A percentile compares a stretch with the other conserved stretches of the same genome.
phyloP scores from a whole-genome alignment of 2,329 filamentous ascomycete genomes.

The Fusarium anguioides region DNA sequence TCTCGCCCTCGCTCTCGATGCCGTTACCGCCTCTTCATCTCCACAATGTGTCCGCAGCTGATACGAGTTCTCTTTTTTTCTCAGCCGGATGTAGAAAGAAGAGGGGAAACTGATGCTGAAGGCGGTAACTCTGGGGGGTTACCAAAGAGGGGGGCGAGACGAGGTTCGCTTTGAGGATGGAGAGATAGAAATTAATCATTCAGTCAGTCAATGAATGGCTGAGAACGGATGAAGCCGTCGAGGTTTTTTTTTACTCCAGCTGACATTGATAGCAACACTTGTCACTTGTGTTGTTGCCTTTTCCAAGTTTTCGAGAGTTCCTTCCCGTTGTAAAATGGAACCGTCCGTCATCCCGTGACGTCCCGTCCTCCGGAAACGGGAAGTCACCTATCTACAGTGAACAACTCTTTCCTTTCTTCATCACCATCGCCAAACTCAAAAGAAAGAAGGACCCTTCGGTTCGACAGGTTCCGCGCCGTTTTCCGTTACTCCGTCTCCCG shows the following conservation, averaged over 20 bases:
- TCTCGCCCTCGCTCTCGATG: background rate
- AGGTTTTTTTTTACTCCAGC: no score
- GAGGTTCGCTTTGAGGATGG: background rate
- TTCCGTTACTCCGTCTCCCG: constrained; percentile 17
- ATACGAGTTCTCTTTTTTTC: background rate
- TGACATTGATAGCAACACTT: constrained; percentile 1
- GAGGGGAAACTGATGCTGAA: background rate
- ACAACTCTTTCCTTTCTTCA: background rate
- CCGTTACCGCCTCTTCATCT: background rate
- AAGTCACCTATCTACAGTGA: constrained; percentile 10
- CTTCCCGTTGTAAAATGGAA: constrained; percentile 12
- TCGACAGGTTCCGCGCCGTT: background rate
- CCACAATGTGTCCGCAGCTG: constrained; percentile 15
- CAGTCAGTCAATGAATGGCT: no score
- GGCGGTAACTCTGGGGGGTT: background rate
- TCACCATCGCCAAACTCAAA: background rate
- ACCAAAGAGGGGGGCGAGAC: background rate
- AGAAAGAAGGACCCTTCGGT: background rate
- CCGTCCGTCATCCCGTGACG: constrained; percentile 28
- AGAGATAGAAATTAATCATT: background rate
- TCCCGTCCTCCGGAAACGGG: constrained; percentile 20
- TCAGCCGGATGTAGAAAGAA: constrained; percentile 25
- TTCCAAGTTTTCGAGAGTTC: background rate
- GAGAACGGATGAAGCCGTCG: background rate
- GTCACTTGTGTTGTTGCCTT: background rate